Evolutionary conservation across 768 basidiomycete species (phyloP).

Genomic region (Hirschioporus abietinus): DNA sequence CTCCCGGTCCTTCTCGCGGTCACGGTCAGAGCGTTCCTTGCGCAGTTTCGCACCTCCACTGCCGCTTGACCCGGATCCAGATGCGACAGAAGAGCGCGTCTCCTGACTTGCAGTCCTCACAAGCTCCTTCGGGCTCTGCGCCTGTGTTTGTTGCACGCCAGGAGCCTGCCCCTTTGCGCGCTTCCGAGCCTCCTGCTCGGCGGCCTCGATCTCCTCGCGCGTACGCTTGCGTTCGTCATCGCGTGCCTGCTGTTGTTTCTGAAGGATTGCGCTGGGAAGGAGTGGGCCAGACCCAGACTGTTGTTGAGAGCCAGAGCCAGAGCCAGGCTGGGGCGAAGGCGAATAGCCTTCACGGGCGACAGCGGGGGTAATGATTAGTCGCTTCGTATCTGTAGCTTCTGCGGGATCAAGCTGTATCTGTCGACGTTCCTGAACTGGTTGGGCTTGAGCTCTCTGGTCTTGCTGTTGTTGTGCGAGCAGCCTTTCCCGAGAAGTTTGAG

Average conservation of each 20-base stretch:
- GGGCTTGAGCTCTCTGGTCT: conserved; percentile 16
- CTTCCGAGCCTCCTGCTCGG: conserved; percentile 41
- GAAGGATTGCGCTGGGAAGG: conserved; percentile 34
- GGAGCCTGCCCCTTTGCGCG: conserved; percentile 43
- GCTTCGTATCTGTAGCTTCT: conserved; percentile 66
- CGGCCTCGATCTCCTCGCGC: conserved; percentile 42
- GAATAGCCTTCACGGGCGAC: conserved; percentile 52
- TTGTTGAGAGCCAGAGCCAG: conserved; percentile 16
- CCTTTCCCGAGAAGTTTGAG: conserved; percentile 45
- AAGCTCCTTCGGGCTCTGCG: conserved; percentile 20
- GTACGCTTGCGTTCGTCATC: conserved; percentile 50
- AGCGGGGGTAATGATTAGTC: conserved; percentile 72
- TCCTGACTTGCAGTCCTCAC: conserved; percentile 30
- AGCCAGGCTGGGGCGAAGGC: conserved; percentile 21
- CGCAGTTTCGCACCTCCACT: conserved; percentile 32
- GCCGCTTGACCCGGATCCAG: conserved; percentile 7
- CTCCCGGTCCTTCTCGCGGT: conserved; percentile 13
- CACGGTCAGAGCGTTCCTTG: conserved; percentile 33
- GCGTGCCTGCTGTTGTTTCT: conserved; percentile 45
- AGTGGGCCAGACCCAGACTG: conserved; percentile 23
- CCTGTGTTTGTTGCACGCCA: background rate
- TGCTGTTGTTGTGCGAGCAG: conserved; percentile 28
- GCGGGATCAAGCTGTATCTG: conserved; percentile 53
- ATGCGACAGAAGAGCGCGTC: conserved; percentile 17
- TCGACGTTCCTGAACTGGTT: conserved; percentile 16